phyloP scores from a whole-genome alignment of 768 basidiomycete species.

The Phanerochaete carnosa region DNA sequence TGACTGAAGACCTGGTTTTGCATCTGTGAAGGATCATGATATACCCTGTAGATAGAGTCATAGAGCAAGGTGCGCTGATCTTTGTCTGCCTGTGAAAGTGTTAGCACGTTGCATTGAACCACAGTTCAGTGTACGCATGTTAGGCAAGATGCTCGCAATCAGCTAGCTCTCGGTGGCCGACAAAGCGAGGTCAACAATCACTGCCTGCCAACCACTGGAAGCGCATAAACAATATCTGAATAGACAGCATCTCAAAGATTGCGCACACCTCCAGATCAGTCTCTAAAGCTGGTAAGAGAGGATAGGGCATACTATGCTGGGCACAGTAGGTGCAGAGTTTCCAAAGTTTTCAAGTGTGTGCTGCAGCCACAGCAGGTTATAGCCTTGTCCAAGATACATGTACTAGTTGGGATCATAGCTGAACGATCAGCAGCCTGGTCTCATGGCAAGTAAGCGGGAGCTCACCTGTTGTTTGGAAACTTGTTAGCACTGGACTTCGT shows the following conservation, averaged over 20 bases:
- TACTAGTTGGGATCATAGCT: conserved; percentile 54
- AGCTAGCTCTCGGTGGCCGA: conserved; percentile 84
- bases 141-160: conserved; percentile 78
- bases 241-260: no score
- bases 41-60: conserved; percentile 82
- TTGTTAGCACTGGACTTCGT: conserved; percentile 67
- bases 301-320: conserved; percentile 66
- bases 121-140: conserved; percentile 38
- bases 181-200: no score
- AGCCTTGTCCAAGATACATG: not conserved
- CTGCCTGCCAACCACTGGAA: no score
- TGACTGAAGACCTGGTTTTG: conserved; percentile 89
- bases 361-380: conserved; percentile 36
- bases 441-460: conserved; percentile 86
- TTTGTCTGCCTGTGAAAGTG: conserved; percentile 63
- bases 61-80: conserved; percentile 80
- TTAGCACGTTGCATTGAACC: not conserved
- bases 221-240: no score
- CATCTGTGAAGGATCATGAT: conserved; percentile 89
- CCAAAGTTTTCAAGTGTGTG: conserved; percentile 86
- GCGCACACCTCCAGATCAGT: no score
- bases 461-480: conserved; percentile 86
- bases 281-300: not conserved
- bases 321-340: conserved; percentile 78
- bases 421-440: conserved; percentile 85